These are phyloP conservation scores for Saprolegnia diclina DNA, from an alignment of 352 stramenopile genomes.

Conservation along the genomic window DNA sequence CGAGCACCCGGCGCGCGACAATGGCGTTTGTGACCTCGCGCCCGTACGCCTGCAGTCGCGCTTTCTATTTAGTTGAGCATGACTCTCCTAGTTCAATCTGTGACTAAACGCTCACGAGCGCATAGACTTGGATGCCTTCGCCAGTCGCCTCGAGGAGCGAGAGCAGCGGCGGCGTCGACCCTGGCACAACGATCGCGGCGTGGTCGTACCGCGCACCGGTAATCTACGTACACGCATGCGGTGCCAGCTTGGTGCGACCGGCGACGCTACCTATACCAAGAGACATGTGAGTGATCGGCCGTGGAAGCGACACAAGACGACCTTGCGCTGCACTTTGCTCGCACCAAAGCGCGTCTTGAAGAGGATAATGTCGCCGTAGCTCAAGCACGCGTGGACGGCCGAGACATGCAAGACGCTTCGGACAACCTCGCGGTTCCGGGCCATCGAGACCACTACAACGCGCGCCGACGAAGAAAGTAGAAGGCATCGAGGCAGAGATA, in stretches of 20 bases:
- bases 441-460: conserved; percentile 46
- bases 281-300: background rate
- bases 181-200: conserved; percentile 70
- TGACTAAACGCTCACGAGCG: conserved; percentile 31
- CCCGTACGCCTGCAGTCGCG: conserved; percentile 68
- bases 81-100: background rate
- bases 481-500: background rate
- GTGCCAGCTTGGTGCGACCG: background rate
- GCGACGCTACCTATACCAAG: background rate
- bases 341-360: conserved; percentile 76
- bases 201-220: conserved; percentile 77
- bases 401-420: conserved; percentile 66
- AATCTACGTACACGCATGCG: conserved; percentile 34
- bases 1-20: conserved; percentile 50
- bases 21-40: conserved; percentile 80
- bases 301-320: conserved; percentile 25
- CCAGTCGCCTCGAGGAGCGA: conserved; percentile 74
- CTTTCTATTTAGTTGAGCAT: conserved; percentile 35
- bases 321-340: conserved; percentile 72
- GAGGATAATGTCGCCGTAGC: conserved; percentile 69
- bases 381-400: conserved; percentile 59
- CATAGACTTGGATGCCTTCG: conserved; percentile 74
- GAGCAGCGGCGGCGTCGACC: conserved; percentile 48
- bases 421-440: conserved; percentile 53
- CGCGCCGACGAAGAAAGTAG: background rate